Evolutionary conservation across 2,329 filamentous ascomycete species (phyloP), one percentile per base, ranked within the genome.

Genomic region (Aspergillus cejpii): DNA sequence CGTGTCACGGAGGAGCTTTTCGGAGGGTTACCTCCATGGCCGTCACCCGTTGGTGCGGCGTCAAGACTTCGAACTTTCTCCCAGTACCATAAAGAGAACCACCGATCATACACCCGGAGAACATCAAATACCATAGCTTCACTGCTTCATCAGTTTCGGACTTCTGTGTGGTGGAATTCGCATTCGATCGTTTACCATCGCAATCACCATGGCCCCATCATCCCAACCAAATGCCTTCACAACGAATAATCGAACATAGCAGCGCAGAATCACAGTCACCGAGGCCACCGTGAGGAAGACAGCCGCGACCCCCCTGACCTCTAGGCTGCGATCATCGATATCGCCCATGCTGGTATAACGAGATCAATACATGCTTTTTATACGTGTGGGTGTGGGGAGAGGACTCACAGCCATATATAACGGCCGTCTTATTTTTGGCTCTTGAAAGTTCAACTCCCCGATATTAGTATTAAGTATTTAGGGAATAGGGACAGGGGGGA

Each of bases 171-270:
- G 11, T n/a, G 2, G 2, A 11, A 26, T 28, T 8, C 29, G 41
- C 17, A 10, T 11, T 19, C n/a, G 8, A 48, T 42, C 14, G n/a
- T n/a, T n/a, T 55, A 64, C 59, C 48, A 52, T 33, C 5, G 61
- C 57, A 40, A 57, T 6, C 7, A 66, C 56, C 62, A 65, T 65
- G 2, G 52, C 38, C 0, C 46, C 52, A 45, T 66, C 63, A 56
- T 66, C 63, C 51, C 56, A 56, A 27, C 63, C 63, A 48, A 66
- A 63, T 3, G 49, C 57, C 43, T 59, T 62, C 12, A 64, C 58
- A 4, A 66, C 27, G 31, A 51, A 53, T 28, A 50, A 50, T 2
- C 63, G 61, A 33, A 64, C 59, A 49, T 65, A 66, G 26, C 57
- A 61, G 20, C 62, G 59, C 40, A 64, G 44, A 19, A 55, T 51